Evolutionary conservation across 306 rosid species (phyloP).

Genomic region (Rosa multiflora): DNA sequence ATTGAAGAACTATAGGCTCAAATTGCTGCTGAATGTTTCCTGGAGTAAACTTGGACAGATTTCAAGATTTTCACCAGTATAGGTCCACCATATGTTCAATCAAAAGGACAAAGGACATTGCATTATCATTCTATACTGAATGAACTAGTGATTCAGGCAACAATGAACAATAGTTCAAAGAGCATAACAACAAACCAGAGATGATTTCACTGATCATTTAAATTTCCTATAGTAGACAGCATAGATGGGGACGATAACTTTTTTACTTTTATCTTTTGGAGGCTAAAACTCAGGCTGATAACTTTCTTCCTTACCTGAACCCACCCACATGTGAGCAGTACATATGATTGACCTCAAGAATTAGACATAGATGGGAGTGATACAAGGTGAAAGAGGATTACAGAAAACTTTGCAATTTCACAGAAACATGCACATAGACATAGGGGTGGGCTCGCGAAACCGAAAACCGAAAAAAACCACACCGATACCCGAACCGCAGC

Average conservation of each 20-base stretch:
- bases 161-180: not conserved
- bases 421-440: too few species aligned
- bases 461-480: too few species aligned
- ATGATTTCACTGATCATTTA: not conserved
- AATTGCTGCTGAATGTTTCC: not conserved
- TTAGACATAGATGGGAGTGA: not conserved
- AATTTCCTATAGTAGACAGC: not conserved
- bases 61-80: not conserved
- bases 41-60: slow-evolving; percentile 1
- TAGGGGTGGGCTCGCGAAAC: too few species aligned
- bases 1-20: not conserved
- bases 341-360: too few species aligned
- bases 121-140: not conserved
- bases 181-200: not conserved
- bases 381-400: not conserved
- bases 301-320: not conserved
- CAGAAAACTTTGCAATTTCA: not conserved
- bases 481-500: too few species aligned
- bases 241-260: not conserved
- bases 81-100: not conserved
- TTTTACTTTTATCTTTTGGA: not conserved
- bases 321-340: not conserved
- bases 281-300: not conserved
- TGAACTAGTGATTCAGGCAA: not conserved
- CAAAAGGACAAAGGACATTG: not conserved